phyloP scores from a whole-genome alignment of 441 rosid genomes.

The Biscutella auriculata region DNA sequence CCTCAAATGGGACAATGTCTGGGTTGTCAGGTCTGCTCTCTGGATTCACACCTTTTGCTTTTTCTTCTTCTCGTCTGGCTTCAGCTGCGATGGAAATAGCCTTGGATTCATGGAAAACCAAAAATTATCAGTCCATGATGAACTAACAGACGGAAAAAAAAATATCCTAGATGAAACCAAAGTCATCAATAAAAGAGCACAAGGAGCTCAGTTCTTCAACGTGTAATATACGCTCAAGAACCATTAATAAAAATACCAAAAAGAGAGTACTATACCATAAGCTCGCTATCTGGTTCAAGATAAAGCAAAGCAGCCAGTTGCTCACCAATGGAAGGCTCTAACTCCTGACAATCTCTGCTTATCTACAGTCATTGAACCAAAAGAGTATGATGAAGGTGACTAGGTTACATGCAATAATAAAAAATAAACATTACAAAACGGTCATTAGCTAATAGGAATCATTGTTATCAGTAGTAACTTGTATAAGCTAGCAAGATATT shows the following conservation, averaged over 20 bases:
- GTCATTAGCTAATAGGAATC: conserved; percentile 30
- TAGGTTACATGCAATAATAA: background rate
- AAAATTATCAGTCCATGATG: background rate
- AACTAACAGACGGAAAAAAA: background rate
- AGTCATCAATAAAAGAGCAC: background rate
- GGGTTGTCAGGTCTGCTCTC: conserved; percentile 74
- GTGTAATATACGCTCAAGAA: background rate
- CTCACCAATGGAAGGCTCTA: conserved; percentile 87
- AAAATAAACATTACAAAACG: conserved; percentile 4
- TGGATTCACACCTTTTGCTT: conserved; percentile 82
- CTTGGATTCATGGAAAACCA: conserved; percentile 28
- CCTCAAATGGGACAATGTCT: conserved; percentile 94
- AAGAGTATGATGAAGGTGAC: conserved; percentile 10
- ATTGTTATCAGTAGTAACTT: conserved; percentile 11
- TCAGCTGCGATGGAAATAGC: conserved; percentile 83
- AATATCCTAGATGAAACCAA: background rate
- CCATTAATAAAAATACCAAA: background rate
- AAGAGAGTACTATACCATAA: conserved; percentile 67
- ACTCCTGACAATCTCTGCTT: conserved; percentile 98
- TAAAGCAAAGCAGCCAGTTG: conserved; percentile 87
- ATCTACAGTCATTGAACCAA: conserved; percentile 45
- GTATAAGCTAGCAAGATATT: background rate
- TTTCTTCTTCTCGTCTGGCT: conserved; percentile 91
- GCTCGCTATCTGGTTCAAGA: conserved; percentile 95
- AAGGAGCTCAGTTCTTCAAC: background rate